Evolutionary conservation across 352 stramenopile genomes (phyloP).

Genomic region (Phytophthora aleatoria): DNA sequence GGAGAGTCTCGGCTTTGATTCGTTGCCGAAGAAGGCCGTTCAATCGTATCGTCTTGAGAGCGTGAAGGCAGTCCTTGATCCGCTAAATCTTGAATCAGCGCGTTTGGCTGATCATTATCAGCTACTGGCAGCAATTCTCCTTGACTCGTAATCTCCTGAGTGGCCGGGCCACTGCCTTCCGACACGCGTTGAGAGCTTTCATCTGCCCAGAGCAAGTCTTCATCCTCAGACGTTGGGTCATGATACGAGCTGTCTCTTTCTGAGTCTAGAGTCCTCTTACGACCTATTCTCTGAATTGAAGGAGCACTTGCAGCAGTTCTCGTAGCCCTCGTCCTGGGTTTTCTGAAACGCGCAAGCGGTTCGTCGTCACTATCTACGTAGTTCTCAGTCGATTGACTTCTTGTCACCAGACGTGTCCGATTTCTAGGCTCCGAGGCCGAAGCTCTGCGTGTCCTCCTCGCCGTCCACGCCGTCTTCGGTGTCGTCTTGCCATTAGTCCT

Average conservation of each 20-base stretch:
- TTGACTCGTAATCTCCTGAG: slow-evolving; percentile 20
- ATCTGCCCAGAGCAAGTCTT: slow-evolving; percentile 10
- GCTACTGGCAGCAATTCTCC: slow-evolving; percentile 9
- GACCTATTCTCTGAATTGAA: not conserved
- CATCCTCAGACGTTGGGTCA: slow-evolving; percentile 21
- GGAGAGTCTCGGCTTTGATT: not conserved
- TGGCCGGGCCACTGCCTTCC: not conserved
- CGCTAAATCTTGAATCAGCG: not conserved
- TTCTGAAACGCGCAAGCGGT: slow-evolving; percentile 4
- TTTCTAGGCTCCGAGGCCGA: slow-evolving; percentile 1
- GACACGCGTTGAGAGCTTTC: not conserved
- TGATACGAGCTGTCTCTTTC: slow-evolving; percentile 20
- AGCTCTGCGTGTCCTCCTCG: not conserved
- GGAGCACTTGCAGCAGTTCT: not conserved
- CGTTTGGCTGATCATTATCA: not conserved
- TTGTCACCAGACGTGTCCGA: not conserved
- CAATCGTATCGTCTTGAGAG: slow-evolving; percentile 2
- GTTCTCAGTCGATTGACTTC: slow-evolving; percentile 3
- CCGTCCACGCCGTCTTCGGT: not conserved
- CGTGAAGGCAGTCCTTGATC: slow-evolving; percentile 6
- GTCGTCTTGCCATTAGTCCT: slow-evolving; percentile 2
- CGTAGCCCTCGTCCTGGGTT: not conserved
- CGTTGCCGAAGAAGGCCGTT: not conserved
- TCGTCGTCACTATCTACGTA: slow-evolving; percentile 4
- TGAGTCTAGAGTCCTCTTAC: slow-evolving; percentile 6